Evolutionary conservation across 768 basidiomycete species (phyloP).

Genomic region (Lepiota venenata): DNA sequence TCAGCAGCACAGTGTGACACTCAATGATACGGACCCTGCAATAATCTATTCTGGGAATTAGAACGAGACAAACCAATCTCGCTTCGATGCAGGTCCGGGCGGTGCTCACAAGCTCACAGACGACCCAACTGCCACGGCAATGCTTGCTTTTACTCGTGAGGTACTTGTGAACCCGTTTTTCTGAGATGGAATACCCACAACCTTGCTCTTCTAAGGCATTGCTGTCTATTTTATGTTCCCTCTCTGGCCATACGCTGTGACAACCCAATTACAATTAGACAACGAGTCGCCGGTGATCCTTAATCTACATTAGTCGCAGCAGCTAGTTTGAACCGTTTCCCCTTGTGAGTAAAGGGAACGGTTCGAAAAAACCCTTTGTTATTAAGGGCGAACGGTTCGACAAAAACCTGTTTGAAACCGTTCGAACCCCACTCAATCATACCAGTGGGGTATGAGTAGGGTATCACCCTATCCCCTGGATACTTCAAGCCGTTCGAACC

Average conservation of each 20-base stretch:
- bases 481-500: too few relatives aligned
- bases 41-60: neutral
- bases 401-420: too few relatives aligned
- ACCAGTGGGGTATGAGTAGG: too few relatives aligned
- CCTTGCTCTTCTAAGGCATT: constrained; percentile 21
- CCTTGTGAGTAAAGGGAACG: too few relatives aligned
- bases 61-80: neutral
- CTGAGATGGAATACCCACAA: neutral
- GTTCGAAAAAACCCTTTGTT: too few relatives aligned
- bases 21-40: constrained; percentile 11
- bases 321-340: too few relatives aligned
- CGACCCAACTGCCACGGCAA: neutral
- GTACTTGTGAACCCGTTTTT: too few relatives aligned
- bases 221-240: constrained; percentile 35
- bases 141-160: constrained; percentile 11
- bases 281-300: constrained; percentile 25
- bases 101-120: neutral
- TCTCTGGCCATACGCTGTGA: constrained; percentile 33
- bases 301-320: too few relatives aligned
- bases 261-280: constrained; percentile 36
- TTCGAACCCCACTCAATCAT: too few relatives aligned
- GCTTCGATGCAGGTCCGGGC: neutral
- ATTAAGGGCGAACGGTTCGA: too few relatives aligned
- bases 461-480: too few relatives aligned
- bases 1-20: constrained; percentile 6